Conservation (phyloP, 495 filamentous ascomycete genomes). For the Thermochaetoides thermophila region DNA sequence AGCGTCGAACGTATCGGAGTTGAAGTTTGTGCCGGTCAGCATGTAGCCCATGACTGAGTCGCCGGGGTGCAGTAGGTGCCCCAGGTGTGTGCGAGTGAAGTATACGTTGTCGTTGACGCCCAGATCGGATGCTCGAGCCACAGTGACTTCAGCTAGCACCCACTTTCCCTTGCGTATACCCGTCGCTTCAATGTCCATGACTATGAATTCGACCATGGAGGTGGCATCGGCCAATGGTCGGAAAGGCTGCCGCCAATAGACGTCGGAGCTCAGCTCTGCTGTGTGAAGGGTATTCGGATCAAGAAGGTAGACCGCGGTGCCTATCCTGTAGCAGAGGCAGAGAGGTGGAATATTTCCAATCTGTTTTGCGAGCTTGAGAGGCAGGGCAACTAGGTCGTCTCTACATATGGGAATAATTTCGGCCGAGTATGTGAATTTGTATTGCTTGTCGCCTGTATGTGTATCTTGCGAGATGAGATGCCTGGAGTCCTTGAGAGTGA, state of each 20-base stretch:
- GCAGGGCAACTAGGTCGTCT: conserved; percentile 88
- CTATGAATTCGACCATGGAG: conserved; percentile 78
- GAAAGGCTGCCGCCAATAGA: conserved; percentile 87
- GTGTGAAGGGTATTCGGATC: conserved; percentile 87
- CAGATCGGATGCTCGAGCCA: conserved; percentile 80
- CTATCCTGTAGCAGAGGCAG: conserved; percentile 68
- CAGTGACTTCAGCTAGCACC: conserved; percentile 68
- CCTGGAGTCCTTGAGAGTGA: conserved; percentile 68
- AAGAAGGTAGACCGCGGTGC: conserved; percentile 75
- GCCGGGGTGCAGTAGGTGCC: conserved; percentile 70
- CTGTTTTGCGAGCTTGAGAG: conserved; percentile 68
- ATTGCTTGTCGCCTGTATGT: conserved; percentile 75
- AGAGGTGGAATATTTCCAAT: conserved; percentile 64
- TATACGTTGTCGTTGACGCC: conserved; percentile 74
- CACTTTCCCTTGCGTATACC: conserved; percentile 66
- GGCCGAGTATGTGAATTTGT: conserved; percentile 81
- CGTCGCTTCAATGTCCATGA: conserved; percentile 83
- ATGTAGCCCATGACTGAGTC: conserved; percentile 89
- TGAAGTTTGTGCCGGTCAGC: conserved; percentile 77
- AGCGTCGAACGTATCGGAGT: conserved; percentile 68
- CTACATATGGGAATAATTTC: conserved; percentile 90
- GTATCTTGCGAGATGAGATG: conserved; percentile 89
- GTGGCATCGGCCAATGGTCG: conserved; percentile 65
- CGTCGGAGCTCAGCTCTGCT: conserved; percentile 60
- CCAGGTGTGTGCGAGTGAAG: conserved; percentile 80